These are phyloP conservation scores for Ogataea methanolica DNA, from an alignment of 805 yeast genomes.

Conservation along the genomic window DNA sequence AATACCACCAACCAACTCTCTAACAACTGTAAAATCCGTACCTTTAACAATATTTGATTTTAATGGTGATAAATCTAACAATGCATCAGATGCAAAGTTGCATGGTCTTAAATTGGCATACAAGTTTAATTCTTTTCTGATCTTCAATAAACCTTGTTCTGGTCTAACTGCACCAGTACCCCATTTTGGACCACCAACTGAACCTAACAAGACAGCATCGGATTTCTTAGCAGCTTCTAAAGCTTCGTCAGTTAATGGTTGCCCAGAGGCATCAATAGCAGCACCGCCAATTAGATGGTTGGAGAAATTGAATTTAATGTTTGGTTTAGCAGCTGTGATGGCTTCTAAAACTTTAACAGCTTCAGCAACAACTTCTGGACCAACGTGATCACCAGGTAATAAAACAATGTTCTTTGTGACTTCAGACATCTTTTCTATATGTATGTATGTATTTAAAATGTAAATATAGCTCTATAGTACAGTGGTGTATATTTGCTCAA, in stretches of 20 bases:
- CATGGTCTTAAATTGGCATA: slow-evolving; percentile 98
- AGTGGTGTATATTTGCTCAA: no score
- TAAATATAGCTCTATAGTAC: no score
- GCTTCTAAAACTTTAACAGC: slow-evolving; percentile 89
- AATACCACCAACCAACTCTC: slow-evolving; percentile 97
- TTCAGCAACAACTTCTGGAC: slow-evolving; percentile 83
- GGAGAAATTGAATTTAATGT: slow-evolving; percentile 67
- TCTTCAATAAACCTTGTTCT: slow-evolving; percentile 91
- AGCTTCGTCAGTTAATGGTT: slow-evolving; percentile 81
- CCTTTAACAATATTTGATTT: slow-evolving; percentile 82
- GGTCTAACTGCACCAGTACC: slow-evolving; percentile 96
- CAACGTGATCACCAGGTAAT: slow-evolving; percentile 96
- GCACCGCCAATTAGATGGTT: slow-evolving; percentile 96
- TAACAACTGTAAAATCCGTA: slow-evolving; percentile 86
- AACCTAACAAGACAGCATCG: slow-evolving; percentile 95
- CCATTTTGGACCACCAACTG: slow-evolving; percentile 99
- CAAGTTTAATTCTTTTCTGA: slow-evolving; percentile 88
- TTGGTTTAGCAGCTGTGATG: slow-evolving; percentile 54
- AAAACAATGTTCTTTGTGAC: slow-evolving; percentile 68
- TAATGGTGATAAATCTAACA: slow-evolving; percentile 83
- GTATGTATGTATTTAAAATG: not conserved
- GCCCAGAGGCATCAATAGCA: slow-evolving; percentile 95
- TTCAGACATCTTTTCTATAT: not conserved
- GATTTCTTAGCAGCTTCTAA: slow-evolving; percentile 78
- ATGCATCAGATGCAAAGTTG: slow-evolving; percentile 80